Evolutionary conservation across 257 asterid genomes (phyloP).

Genomic region (Perilla frutescens): DNA sequence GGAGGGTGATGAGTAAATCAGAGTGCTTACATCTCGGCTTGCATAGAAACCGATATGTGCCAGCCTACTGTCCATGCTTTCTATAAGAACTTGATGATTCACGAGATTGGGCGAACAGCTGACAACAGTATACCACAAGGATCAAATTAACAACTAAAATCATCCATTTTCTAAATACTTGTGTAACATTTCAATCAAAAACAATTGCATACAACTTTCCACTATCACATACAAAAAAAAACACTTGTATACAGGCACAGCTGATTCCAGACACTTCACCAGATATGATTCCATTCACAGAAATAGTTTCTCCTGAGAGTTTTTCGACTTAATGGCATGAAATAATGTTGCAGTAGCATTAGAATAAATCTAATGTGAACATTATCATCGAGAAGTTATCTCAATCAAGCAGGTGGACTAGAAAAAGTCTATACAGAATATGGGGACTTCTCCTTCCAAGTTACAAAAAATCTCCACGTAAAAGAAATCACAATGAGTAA

Average conservation of each 20-base stretch:
- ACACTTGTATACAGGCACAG: background rate
- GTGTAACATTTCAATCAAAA: background rate
- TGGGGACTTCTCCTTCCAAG: background rate
- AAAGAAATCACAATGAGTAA: slow-evolving; percentile 8
- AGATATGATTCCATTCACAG: background rate
- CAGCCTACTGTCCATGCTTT: slow-evolving; percentile 91
- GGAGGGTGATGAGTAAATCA: background rate
- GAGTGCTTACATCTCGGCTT: slow-evolving; percentile 78
- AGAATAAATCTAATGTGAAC: too few relatives aligned
- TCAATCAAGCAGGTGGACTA: background rate
- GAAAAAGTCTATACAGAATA: background rate
- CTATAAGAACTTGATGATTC: slow-evolving; percentile 95
- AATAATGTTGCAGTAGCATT: too few relatives aligned
- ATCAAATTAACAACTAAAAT: slow-evolving; percentile 23
- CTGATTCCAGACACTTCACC: background rate
- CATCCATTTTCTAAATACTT: background rate
- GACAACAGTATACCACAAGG: slow-evolving; percentile 32
- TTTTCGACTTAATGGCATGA: too few relatives aligned
- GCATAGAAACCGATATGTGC: slow-evolving; percentile 92
- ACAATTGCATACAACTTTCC: background rate
- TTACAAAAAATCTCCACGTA: background rate
- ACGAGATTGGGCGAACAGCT: slow-evolving; percentile 94
- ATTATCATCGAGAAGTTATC: background rate
- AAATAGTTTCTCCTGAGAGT: too few relatives aligned
- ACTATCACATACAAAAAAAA: background rate